Base-by-base conservation (phyloP, 2,329 filamentous ascomycete genomes). In the Fusarium secorum region DNA sequence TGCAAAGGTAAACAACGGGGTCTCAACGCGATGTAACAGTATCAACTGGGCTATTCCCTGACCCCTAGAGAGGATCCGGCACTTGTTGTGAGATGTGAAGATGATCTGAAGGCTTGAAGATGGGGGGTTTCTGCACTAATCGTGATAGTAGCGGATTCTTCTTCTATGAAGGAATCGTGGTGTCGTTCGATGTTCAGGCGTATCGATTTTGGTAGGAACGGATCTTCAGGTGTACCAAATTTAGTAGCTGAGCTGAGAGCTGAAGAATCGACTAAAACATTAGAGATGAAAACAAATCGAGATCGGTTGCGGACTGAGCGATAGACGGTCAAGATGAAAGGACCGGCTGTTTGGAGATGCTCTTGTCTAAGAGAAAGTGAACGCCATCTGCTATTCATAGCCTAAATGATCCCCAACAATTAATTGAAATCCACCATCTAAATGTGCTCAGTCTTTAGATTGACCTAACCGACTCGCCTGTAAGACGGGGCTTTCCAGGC, bases 21-120 rank as follows among this genome's bases (percentile, higher is more conserved):
- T 61, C 36, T 33, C 55, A 60, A 41, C 48, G 41, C 70, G 70
- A 73, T 73, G 70, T 73, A 73, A 73, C 70, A 59, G 54, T 64
- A 30, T 71, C 64, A 55, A 72, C 57, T 72, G 54, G 70, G 61
- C 62, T 73, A 51, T 58, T 60, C 68, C 67, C 60, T 65, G 70
- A 46, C 42, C 55, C 56, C 38, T 53, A 56, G 38, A 59, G 70
- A 55, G 64, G 70, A 73, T 73, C 70, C 70, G 70, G 70, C 60
- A 73, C 59, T 71, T 73, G 55, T 15, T 71, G 26, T 52, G 45
- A 48, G 51, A 55, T 57, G 51, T 24, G 42, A 49, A 60, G 68
- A 59, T 66, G 53, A 74, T 54, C 60, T 66, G 44, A 58, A 60
- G 36, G 32, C 36, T 41, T 26, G 44, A 38, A 41, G 38, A 61